Percentiles rank a stretch among this genome's conserved stretches.
Evolutionary conservation across 2,329 filamentous ascomycete species (phyloP).

Genomic region (Diplodia mutila): DNA sequence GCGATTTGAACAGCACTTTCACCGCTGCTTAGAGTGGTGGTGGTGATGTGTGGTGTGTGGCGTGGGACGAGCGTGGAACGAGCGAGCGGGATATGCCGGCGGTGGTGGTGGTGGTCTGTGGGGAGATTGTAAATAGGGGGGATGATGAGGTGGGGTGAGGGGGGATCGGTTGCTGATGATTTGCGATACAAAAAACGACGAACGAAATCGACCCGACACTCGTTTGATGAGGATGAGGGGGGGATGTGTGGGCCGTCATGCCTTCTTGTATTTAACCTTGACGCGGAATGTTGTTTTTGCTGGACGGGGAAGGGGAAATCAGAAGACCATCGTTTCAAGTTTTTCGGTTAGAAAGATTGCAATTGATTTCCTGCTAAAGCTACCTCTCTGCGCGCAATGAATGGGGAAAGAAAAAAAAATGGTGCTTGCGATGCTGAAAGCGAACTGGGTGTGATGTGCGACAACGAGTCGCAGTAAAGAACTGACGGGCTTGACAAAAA

Average conservation of each 20-base stretch:
- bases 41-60: too few relatives aligned
- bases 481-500: too few relatives aligned
- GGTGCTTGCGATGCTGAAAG: too few relatives aligned
- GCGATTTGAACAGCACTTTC: constrained; percentile 32
- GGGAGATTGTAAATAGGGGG: background rate
- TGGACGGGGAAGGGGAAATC: background rate
- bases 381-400: background rate
- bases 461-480: too few relatives aligned
- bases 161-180: background rate
- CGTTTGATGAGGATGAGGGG: background rate
- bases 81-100: background rate
- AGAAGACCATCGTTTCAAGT: background rate
- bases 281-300: background rate
- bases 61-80: too few relatives aligned
- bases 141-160: background rate
- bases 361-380: background rate
- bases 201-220: background rate
- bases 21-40: constrained; percentile 8
- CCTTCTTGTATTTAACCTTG: background rate
- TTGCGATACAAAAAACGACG: background rate
- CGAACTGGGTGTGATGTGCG: too few relatives aligned
- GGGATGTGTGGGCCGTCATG: background rate
- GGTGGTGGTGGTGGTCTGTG: background rate
- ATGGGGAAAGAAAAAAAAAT: too few relatives aligned
- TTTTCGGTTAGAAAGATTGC: background rate